Evolutionary conservation across 768 basidiomycete species (phyloP), one percentile per base, ranked within the genome.

Genomic region (Leccinellum albellum): DNA sequence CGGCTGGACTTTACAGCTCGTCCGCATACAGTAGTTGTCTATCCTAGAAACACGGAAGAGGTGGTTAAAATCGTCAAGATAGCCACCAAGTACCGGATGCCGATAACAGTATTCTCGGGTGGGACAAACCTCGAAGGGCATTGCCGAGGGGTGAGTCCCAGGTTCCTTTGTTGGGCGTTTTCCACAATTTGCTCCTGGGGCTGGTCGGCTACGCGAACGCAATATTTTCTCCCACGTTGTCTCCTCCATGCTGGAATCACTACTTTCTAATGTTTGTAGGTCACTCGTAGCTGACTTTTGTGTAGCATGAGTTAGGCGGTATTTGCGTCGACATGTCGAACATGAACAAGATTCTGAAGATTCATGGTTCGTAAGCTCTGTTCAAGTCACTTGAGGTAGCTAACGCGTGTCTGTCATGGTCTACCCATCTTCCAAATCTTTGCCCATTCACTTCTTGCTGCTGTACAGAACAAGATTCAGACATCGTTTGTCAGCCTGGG

Each of bases 81-180:
- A 47, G 88, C 93, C 3, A 80, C 78, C 40, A 86, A 86, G 69
- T 87, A 86, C 72, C 77, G 76, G 26, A 87, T 94, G 74, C 94
- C 94, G 0, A 71, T 95, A 21, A 83, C 82, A 1, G 82, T 91
- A 3, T 94, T 87, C 70, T 85, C 86, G 0, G 93, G 90, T 10
- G 93, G 87, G 2, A 95, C 93, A 0, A 85, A 82, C 63, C 70
- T 95, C 23, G 93, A 94, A 66, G 91, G 91, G 0, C 87, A 91
- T 60, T 85, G 80, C 60, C 75, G 80, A 35, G 84, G 82, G 28
- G 89, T 89, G 61, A 56, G 82, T 72, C 21, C 33, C 58, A 20
- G 48, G 13, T 32, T 55, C 15, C 47, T 29, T 24, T 48, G 31
- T 37, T 42, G 20, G 31, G 1, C 14, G 2, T 55, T n/a, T n/a